These are phyloP conservation scores for Penstemon newberryi DNA, from an alignment of 257 asterid genomes.

Conservation along the genomic window DNA sequence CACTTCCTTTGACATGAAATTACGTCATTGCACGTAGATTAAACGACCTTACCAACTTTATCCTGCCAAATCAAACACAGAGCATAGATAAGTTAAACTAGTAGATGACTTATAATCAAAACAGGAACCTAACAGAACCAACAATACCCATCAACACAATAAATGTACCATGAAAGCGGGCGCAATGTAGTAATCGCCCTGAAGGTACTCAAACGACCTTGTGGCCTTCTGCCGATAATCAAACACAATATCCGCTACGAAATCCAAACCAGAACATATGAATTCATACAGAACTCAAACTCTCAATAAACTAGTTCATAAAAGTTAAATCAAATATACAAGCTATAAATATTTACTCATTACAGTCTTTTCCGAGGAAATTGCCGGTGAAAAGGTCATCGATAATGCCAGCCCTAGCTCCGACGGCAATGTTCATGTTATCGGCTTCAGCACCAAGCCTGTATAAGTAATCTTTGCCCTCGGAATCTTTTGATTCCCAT, in stretches of 20 bases:
- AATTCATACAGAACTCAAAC: not conserved
- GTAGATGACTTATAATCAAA: not conserved
- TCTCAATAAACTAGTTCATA: not conserved
- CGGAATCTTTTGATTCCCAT: slow-evolving; percentile 82
- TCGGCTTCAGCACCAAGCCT: slow-evolving; percentile 93
- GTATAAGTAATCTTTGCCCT: slow-evolving; percentile 87
- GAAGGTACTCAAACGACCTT: slow-evolving; percentile 83
- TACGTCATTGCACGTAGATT: slow-evolving; percentile 21
- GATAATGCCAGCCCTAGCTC: slow-evolving; percentile 89
- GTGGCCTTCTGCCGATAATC: slow-evolving; percentile 93
- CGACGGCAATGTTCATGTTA: slow-evolving; percentile 89
- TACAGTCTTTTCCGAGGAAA: slow-evolving; percentile 96
- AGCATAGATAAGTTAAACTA: slow-evolving; percentile 5
- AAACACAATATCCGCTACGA: slow-evolving; percentile 91
- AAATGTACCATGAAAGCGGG: slow-evolving; percentile 71
- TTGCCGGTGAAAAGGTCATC: slow-evolving; percentile 89
- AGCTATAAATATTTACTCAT: slow-evolving; percentile 12
- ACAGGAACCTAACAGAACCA: not conserved
- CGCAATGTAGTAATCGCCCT: slow-evolving; percentile 93
- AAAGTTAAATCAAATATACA: not conserved
- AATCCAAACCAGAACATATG: slow-evolving; percentile 24
- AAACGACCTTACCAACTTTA: slow-evolving; percentile 80
- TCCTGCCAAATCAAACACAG: slow-evolving; percentile 56
- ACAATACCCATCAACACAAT: slow-evolving; percentile 1
- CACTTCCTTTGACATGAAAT: slow-evolving; percentile 23